Conservation (phyloP, 495 filamentous ascomycete genomes). For the Podospora pseudocomata region DNA sequence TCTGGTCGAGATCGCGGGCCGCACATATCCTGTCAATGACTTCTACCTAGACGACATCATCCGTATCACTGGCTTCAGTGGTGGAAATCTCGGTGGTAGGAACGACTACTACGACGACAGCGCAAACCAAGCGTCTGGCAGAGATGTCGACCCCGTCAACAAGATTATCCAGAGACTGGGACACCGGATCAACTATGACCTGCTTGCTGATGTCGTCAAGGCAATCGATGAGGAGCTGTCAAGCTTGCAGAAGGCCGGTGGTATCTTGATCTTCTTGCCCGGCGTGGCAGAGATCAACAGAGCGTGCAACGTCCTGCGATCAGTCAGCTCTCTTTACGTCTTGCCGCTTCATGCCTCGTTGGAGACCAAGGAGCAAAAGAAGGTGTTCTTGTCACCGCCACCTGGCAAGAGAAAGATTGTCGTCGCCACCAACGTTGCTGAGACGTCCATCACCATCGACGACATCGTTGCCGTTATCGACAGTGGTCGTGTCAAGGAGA, state of each 20-base stretch:
- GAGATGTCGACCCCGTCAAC: conserved; percentile 49
- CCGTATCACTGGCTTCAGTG: conserved; percentile 67
- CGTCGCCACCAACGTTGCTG: conserved; percentile 91
- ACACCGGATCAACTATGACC: conserved; percentile 86
- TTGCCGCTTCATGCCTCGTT: conserved; percentile 92
- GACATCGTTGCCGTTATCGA: conserved; percentile 97
- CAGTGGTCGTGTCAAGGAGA: conserved; percentile 92
- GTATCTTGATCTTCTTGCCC: conserved; percentile 91
- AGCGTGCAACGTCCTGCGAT: conserved; percentile 65
- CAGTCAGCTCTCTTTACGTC: conserved; percentile 67
- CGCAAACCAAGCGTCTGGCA: conserved; percentile 36
- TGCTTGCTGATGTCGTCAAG: conserved; percentile 73
- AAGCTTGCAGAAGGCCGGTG: conserved; percentile 61
- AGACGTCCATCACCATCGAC: conserved; percentile 97
- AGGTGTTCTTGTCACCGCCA: conserved; percentile 76
- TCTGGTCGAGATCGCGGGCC: conserved; percentile 77
- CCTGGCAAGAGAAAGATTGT: conserved; percentile 84
- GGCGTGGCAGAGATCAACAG: conserved; percentile 82
- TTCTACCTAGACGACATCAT: conserved; percentile 89
- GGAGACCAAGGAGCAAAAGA: conserved; percentile 76
- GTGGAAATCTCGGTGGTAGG: conserved; percentile 26
- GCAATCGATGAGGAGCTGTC: conserved; percentile 72
- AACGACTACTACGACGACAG: conserved; percentile 35
- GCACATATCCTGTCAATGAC: conserved; percentile 87
- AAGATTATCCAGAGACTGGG: conserved; percentile 70